These are phyloP conservation scores for Magnusiomyces fungicola DNA, from an alignment of 1,139 yeast genomes.

Conservation along the genomic window DNA sequence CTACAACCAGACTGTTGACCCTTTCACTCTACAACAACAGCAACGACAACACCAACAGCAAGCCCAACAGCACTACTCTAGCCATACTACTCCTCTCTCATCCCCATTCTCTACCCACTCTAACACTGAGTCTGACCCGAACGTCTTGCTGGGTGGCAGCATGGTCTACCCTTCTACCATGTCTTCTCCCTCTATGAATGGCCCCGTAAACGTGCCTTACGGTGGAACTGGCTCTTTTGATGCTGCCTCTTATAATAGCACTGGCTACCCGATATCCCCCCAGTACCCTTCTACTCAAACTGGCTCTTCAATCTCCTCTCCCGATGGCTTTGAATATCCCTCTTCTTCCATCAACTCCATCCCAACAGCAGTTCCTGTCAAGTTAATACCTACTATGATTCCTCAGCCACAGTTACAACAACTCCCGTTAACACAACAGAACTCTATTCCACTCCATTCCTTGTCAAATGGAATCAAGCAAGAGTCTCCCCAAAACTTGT, in stretches of 20 bases:
- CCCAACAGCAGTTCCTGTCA: not conserved
- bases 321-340: not conserved
- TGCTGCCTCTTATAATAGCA: not conserved
- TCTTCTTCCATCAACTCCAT: not conserved
- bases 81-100: slow-evolving; percentile 1
- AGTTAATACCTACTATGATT: not conserved
- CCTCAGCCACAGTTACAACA: not conserved
- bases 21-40: not conserved
- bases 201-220: not conserved
- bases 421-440: not conserved
- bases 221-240: slow-evolving; percentile 1
- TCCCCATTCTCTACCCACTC: slow-evolving; percentile 1
- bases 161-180: not conserved
- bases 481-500: slow-evolving; percentile 1
- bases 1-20: not conserved
- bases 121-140: not conserved
- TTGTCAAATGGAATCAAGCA: not conserved
- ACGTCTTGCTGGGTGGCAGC: not conserved
- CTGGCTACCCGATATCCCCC: slow-evolving; percentile 13
- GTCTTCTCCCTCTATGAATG: not conserved
- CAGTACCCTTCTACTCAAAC: slow-evolving; percentile 11
- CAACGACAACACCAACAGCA: slow-evolving; percentile 5
- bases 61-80: slow-evolving; percentile 1
- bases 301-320: not conserved
- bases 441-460: not conserved